These are phyloP conservation scores for Corynespora cassiicola DNA, from an alignment of 2,329 filamentous ascomycete species.

Conservation along the genomic window DNA sequence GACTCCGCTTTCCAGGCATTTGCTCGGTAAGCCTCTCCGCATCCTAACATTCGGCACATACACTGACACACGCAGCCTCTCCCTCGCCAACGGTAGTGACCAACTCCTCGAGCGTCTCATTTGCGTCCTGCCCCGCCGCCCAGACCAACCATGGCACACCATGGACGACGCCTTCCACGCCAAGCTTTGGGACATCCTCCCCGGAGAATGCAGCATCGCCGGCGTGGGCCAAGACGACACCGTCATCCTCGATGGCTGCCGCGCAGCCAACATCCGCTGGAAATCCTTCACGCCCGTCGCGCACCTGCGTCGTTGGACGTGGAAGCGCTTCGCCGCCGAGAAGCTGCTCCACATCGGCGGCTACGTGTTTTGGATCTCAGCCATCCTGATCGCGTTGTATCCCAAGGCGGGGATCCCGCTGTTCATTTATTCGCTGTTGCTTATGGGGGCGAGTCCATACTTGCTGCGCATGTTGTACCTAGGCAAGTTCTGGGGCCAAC, in stretches of 20 bases:
- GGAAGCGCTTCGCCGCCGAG: slow-evolving; percentile 32
- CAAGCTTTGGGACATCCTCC: slow-evolving; percentile 56
- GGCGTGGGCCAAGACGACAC: slow-evolving; percentile 51
- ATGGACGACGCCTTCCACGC: slow-evolving; percentile 50
- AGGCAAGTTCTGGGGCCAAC: slow-evolving; percentile 49
- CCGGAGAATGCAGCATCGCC: slow-evolving; percentile 47
- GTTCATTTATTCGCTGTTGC: slow-evolving; percentile 30
- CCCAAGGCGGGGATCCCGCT: slow-evolving; percentile 13
- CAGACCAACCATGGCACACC: slow-evolving; percentile 47
- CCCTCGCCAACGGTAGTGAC: slow-evolving; percentile 54
- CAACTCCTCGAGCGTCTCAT: slow-evolving; percentile 54
- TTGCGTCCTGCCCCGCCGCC: slow-evolving; percentile 47
- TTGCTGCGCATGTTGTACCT: slow-evolving; percentile 46
- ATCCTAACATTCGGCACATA: neutral
- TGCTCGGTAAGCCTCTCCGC: slow-evolving; percentile 34
- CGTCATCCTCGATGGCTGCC: slow-evolving; percentile 52
- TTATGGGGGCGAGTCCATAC: slow-evolving; percentile 40
- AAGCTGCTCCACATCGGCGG: slow-evolving; percentile 23
- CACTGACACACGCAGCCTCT: slow-evolving; percentile 36
- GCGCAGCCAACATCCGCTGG: slow-evolving; percentile 53
- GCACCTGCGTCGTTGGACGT: slow-evolving; percentile 28
- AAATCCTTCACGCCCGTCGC: slow-evolving; percentile 47
- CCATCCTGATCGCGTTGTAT: slow-evolving; percentile 17
- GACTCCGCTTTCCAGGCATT: slow-evolving; percentile 58
- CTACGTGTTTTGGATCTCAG: slow-evolving; percentile 21